Evolutionary conservation across 139 green algal species (phyloP).

Genomic region (Picochlorum costavermella): DNA sequence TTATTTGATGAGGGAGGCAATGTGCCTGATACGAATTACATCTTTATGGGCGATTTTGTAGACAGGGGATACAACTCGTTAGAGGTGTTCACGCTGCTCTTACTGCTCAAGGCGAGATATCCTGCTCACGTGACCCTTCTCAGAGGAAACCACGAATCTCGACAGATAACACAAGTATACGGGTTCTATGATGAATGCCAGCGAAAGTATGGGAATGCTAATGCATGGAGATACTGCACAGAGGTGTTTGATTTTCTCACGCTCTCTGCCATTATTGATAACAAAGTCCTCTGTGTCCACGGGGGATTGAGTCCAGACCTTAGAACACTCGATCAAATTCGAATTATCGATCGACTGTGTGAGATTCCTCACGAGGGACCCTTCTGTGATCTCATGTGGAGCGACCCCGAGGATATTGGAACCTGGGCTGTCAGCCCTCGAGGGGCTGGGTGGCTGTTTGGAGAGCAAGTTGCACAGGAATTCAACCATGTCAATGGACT

Average conservation of each 20-base stretch:
- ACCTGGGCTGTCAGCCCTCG: slow-evolving; percentile 88
- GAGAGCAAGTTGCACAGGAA: slow-evolving; percentile 78
- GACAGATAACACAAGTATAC: slow-evolving; percentile 99
- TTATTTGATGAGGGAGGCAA: slow-evolving; percentile 95
- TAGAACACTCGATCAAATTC: slow-evolving; percentile 92
- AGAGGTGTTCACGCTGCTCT: slow-evolving; percentile 96
- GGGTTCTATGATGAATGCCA: slow-evolving; percentile 99
- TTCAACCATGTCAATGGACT: slow-evolving; percentile 95
- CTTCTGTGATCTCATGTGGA: slow-evolving; percentile 98
- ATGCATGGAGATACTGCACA: slow-evolving; percentile 98
- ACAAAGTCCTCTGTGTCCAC: slow-evolving; percentile 92
- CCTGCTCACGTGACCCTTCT: slow-evolving; percentile 94
- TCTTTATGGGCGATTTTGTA: slow-evolving; percentile 99
- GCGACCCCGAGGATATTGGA: slow-evolving; percentile 97
- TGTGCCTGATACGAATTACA: slow-evolving; percentile 93
- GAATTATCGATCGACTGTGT: slow-evolving; percentile 92
- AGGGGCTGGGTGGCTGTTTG: slow-evolving; percentile 97
- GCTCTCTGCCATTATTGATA: slow-evolving; percentile 88
- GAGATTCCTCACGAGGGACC: slow-evolving; percentile 97
- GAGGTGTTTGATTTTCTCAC: slow-evolving; percentile 99
- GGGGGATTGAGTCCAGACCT: slow-evolving; percentile 94
- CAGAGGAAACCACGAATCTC: slow-evolving; percentile 93
- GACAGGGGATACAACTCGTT: slow-evolving; percentile 98
- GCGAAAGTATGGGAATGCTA: slow-evolving; percentile 97
- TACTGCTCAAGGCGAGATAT: slow-evolving; percentile 92